Base-by-base conservation (phyloP, 257 asterid genomes). In the Solanum verrucosum region DNA sequence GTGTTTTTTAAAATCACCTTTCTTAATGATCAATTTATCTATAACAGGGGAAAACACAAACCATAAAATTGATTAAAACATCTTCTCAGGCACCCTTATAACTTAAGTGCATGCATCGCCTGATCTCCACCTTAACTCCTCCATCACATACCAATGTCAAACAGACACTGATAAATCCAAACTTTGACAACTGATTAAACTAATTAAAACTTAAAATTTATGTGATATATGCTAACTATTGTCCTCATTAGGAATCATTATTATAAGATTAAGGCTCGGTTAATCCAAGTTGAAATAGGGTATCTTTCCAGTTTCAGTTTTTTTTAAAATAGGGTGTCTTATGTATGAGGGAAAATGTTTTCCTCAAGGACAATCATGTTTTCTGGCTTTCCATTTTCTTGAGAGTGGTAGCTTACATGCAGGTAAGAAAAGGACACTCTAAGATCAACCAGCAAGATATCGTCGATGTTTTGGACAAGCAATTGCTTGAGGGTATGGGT, bases 401-500 rank as follows among this genome's bases (percentile, higher is more conserved):
- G 77, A 70, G 42, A 42, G 70, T 59, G 67, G 38, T 88, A 15
- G 42, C 84, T 49, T 78, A 78, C 72, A 20, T 85, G 79, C 93
- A 97, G 99, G 98, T 97, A 84, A 93, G 99, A 90, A 96, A 95
- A 92, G 98, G 96, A 87, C 94, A 94, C 90, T 88, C 97, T 59
- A 94, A 91, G 93, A 96, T 97, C 92, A 89, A 14, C 90, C 98
- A 97, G 91, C 95, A 96, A 90, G 99, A 97, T 92, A 93, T 97
- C 68, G 88, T 93, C 87, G 98, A 97, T 91, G 99, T 97, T 35
- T 90, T 97, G 95, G 99, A 97, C 92, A 97, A 97, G 93, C 99
- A 96, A 91, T 92, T 97, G 93, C 99, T 97, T 46, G 99, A 97
- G 92, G 99, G 99, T 49, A 96, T 97, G 99, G 99, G 99, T 27